Evolutionary conservation across 2,329 filamentous ascomycete species (phyloP), one percentile per base, ranked within the genome.

Genomic region (Arthrobotrys iridis): DNA sequence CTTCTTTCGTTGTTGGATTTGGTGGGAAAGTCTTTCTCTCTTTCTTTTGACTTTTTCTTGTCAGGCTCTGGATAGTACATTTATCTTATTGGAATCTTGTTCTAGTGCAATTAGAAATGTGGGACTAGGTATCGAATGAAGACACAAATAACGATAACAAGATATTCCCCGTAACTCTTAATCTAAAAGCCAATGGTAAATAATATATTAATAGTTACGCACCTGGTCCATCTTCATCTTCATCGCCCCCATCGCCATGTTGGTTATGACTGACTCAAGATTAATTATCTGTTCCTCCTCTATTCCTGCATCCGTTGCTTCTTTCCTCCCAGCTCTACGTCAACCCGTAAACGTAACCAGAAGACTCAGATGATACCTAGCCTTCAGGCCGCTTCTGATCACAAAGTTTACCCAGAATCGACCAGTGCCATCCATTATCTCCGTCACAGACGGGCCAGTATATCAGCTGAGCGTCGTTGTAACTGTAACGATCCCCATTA

Each of bases 401-500:
- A 88, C 83, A 79, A 92, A 90, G 0, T 87, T 86, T 1, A 89
- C 83, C 83, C 89, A 89, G 79, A 90, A 90, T 6, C 85, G 80
- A 2, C 84, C 82, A 1, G 83, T 82, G 0, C 85, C 84, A 0
- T 88, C 88, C 46, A 92, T 79, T 0, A 88, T 79, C n/a, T 90
- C 91, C 0, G 90, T 91, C 15, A 90, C 82, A 0, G 88, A 80
- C 0, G 89, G 88, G 0, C 90, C 90, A 0, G 87, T 79, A 68
- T 87, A 89, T 80, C 89, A 87, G 3, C 86, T 84, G 4, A 85
- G 83, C 0, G 90, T 92, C 81, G 91, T 91, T 26, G 90, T 86
- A 0, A 90, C 87, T 77, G 91, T 92, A 2, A 91, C 84, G 0
- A 89, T 83, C 0, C 90, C 91, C 87, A 93, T 89, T 8, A 91